Evolutionary conservation across 345 rosid genomes (phyloP).

Genomic region (Rhodomyrtus tomentosa): DNA sequence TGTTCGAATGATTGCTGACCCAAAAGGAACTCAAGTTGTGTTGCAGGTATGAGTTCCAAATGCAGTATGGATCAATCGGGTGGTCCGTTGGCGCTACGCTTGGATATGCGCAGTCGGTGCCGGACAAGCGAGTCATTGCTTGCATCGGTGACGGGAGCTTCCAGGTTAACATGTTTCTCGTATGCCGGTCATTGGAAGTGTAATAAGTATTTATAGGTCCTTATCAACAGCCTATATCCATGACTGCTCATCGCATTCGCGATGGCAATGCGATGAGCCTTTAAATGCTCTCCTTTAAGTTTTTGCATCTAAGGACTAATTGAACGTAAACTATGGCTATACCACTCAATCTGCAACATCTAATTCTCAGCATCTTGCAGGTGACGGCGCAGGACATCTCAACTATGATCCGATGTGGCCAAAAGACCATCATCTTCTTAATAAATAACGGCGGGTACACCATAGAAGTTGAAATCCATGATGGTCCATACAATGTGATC

Average conservation of each 20-base stretch:
- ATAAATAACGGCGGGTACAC: slow-evolving; percentile 28
- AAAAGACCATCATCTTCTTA: slow-evolving; percentile 21
- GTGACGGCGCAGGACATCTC: slow-evolving; percentile 29
- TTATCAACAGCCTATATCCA: not conserved
- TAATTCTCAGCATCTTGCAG: not conserved
- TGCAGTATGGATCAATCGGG: slow-evolving; percentile 54
- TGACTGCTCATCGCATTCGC: not conserved
- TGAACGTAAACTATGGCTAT: not conserved
- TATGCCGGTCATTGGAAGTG: not conserved
- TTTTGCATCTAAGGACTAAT: not conserved
- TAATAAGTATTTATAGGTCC: not conserved
- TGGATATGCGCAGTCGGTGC: slow-evolving; percentile 48
- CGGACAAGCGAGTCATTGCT: slow-evolving; percentile 43
- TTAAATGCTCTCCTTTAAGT: not conserved
- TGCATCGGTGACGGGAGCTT: slow-evolving; percentile 53
- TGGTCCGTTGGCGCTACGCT: slow-evolving; percentile 57
- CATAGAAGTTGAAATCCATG: slow-evolving; percentile 24
- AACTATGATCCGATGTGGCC: slow-evolving; percentile 18
- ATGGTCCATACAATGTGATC: slow-evolving; percentile 23
- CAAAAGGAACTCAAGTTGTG: not conserved
- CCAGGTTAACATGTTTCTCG: slow-evolving; percentile 15
- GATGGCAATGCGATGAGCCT: too few relatives aligned
- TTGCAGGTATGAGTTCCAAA: slow-evolving; percentile 40
- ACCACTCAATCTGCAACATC: not conserved
- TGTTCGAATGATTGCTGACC: not conserved